Evolutionary conservation across 805 yeast genomes (phyloP), one percentile per base, ranked within the genome.

Genomic region (Candida corydali): DNA sequence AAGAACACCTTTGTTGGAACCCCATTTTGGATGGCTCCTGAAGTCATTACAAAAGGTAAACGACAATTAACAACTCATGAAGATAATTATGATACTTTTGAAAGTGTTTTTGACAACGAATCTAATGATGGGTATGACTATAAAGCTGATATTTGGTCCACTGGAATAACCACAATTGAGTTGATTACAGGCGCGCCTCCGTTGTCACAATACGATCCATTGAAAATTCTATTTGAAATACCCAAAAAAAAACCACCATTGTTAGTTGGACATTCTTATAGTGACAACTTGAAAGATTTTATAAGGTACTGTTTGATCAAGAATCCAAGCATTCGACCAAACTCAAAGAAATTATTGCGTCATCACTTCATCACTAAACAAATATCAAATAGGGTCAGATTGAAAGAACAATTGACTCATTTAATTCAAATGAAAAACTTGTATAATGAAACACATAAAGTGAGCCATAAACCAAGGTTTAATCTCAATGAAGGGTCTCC

Each of bases 21-120:
- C 0, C 96, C 97, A 10, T 86, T 78, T 59, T 89, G 97, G 97
- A 89, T 91, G 98, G 98, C 98, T 0, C 98, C 98, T 0, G 98
- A 93, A 56, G 84, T 91, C n/a, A 83, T 93, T 29, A 56, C 68
- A 4, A 55, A 73, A 36, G 34, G 38, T 34, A 93, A 89, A 1
- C 73, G 83, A 51, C n/a, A n/a, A n/a, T n/a, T n/a, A n/a, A 85
- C 80, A 43, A 84, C 82, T 51, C 93, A 86, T 1, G 11, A 6
- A 14, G 97, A 91, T 54, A 26, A 26, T 17, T 3, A 6, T 9
- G 18, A 18, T 32, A 12, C 7, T 12, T 4, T 4, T 26, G 5
- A 11, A 24, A n/a, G 10, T 23, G 20, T 26, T 15, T 17, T 10
- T 5, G n/a, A 4, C 10, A 24, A 24, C 10, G n/a, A n/a, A n/a